Evolutionary conservation across 2,329 filamentous ascomycete species (phyloP).

Genomic region (Hypoxylon sp.): DNA sequence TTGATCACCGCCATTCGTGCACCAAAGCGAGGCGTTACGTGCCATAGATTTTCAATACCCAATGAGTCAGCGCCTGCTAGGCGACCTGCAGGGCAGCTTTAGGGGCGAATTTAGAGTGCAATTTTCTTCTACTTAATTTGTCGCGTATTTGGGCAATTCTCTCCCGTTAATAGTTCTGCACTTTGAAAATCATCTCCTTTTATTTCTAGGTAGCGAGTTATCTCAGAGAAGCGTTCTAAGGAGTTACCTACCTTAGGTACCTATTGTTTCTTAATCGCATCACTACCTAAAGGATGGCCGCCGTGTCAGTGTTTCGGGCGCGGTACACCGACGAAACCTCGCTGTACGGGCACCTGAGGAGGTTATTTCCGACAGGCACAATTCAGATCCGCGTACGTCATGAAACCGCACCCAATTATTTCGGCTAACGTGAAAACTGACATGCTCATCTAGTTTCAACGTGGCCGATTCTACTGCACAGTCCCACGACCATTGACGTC

Average conservation of each 20-base stretch:
- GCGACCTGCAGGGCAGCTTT: not conserved
- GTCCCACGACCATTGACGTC: conserved; percentile 7
- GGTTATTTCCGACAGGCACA: conserved; percentile 15
- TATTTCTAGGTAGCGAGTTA: not conserved
- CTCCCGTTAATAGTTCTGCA: not conserved
- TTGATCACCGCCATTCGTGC: not conserved
- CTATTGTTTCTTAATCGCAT: not conserved
- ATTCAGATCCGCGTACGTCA: conserved; percentile 21
- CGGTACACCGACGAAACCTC: conserved; percentile 28
- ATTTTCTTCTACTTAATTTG: not conserved
- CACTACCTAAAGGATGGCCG: not conserved
- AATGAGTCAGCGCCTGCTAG: not conserved
- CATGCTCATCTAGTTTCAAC: conserved; percentile 16
- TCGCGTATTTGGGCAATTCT: not conserved
- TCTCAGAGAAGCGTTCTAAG: not conserved
- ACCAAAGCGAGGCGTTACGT: not conserved
- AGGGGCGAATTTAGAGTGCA: not conserved
- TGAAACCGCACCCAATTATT: not conserved
- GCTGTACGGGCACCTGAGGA: conserved; percentile 12
- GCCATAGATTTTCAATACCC: not conserved
- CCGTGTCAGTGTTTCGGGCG: conserved; percentile 12
- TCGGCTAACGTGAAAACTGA: not conserved
- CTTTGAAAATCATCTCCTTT: not conserved
- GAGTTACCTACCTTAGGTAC: too few species aligned
- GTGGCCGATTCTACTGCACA: conserved; percentile 24